These are phyloP conservation scores for Neurospora sp. DNA, from an alignment of 495 filamentous ascomycete genomes.

Conservation along the genomic window DNA sequence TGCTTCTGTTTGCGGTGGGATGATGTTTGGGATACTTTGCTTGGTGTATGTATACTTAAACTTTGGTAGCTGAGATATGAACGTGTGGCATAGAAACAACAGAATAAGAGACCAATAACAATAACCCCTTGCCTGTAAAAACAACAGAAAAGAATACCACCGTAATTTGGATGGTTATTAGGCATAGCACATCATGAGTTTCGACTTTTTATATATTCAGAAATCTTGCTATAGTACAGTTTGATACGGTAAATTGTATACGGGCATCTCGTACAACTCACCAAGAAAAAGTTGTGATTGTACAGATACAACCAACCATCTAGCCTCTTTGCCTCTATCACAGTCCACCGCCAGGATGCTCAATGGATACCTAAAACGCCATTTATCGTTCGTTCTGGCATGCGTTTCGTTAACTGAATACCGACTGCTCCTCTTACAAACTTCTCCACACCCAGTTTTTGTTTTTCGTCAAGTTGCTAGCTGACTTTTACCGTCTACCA, in stretches of 20 bases:
- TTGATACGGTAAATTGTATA: background rate
- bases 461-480: background rate
- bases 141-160: background rate
- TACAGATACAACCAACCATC: background rate
- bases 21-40: background rate
- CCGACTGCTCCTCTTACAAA: background rate
- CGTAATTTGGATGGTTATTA: background rate
- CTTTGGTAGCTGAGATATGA: background rate
- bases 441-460: background rate
- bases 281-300: background rate
- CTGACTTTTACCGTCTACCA: slow-evolving; percentile 37
- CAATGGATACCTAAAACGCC: background rate
- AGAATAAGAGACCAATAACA: background rate
- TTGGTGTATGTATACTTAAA: background rate
- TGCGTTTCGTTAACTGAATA: background rate
- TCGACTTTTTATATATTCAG: background rate
- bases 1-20: background rate
- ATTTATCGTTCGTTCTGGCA: background rate
- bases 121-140: too few relatives aligned
- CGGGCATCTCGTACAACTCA: background rate
- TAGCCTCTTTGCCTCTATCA: background rate
- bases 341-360: background rate
- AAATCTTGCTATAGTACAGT: background rate
- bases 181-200: background rate
- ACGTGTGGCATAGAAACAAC: background rate